Evolutionary conservation across 2,329 filamentous ascomycete species (phyloP), one percentile per base, ranked within the genome.

Genomic region (Ascochyta viciae-villosae): DNA sequence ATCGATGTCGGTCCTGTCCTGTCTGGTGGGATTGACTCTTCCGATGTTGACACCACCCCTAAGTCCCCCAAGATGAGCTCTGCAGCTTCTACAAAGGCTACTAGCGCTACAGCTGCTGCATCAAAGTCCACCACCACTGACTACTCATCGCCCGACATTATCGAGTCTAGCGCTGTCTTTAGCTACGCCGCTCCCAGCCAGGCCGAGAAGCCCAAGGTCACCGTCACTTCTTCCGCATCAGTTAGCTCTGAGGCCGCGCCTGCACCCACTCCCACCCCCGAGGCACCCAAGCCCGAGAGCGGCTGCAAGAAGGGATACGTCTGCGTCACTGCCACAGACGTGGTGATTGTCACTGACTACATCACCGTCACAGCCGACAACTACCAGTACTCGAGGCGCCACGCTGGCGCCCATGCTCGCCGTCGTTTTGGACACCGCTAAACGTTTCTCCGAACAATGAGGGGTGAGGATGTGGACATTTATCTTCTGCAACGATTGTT

Each of bases 1-100:
- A 69, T 74, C 38, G 71, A 74, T 19, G 62, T 73, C 37, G 73
- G 73, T 10, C 35, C 63, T 22, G 33, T 76, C 23, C 62, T 74
- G 59, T 34, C 37, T 26, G 50, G 56, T 3, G 47, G 43, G 10
- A 38, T 58, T 10, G 50, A 51, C 29, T 48, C 43, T 2, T 37
- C 33, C 3, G 34, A 48, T 24, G 31, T 57, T 22, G 54, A 64
- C 40, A 42, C 57, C 2, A 50, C 65, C 56, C 68, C 16, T 51
- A 69, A 58, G 54, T 29, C 40, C 35, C 37, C 50, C 48, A 54
- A 58, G 27, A 37, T 43, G 15, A 37, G 60, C 26, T 44, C 57
- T 10, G 13, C 31, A 19, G 35, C 49, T 4, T 19, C 50, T 29
- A 19, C 50, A 13, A 42, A 50, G 23, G 31, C 46, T n/a, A 44